These are phyloP conservation scores for Aspergillus ochraceus DNA, from an alignment of 2,329 filamentous ascomycete genomes.

Conservation along the genomic window DNA sequence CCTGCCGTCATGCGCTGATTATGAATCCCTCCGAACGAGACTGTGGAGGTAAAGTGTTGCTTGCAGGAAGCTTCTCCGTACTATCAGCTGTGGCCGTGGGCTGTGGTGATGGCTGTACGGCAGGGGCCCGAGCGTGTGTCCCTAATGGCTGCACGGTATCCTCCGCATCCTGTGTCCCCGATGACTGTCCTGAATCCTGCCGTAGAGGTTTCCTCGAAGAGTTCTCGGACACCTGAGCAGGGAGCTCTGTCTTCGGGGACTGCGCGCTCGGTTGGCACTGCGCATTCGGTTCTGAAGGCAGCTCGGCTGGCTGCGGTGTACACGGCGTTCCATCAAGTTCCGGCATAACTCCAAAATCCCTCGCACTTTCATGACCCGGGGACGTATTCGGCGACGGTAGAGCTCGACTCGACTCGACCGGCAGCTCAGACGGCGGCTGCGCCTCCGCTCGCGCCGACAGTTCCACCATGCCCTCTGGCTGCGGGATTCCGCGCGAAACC, in stretches of 20 bases:
- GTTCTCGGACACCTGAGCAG: background rate
- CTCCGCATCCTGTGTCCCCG: background rate
- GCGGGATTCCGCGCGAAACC: background rate
- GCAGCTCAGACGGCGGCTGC: background rate
- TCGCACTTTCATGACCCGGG: background rate
- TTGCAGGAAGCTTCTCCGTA: background rate
- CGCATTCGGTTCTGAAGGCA: background rate
- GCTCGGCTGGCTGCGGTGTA: background rate
- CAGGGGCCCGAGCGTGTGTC: too few relatives aligned
- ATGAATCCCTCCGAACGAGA: background rate
- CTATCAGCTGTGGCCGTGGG: background rate
- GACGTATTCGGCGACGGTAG: background rate
- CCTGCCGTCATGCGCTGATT: background rate
- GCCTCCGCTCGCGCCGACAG: background rate
- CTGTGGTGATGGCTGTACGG: background rate
- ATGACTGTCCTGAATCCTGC: background rate
- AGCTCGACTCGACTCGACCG: background rate
- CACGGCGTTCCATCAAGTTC: background rate
- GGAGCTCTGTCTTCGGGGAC: background rate
- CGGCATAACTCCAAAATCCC: background rate
- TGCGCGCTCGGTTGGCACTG: background rate
- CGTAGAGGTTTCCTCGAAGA: background rate
- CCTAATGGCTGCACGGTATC: background rate
- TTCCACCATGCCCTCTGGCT: background rate
- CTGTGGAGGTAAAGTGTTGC: background rate